These are phyloP conservation scores for Picea sitchensis DNA, from an alignment of 75 land plant genomes.

Conservation along the genomic window DNA sequence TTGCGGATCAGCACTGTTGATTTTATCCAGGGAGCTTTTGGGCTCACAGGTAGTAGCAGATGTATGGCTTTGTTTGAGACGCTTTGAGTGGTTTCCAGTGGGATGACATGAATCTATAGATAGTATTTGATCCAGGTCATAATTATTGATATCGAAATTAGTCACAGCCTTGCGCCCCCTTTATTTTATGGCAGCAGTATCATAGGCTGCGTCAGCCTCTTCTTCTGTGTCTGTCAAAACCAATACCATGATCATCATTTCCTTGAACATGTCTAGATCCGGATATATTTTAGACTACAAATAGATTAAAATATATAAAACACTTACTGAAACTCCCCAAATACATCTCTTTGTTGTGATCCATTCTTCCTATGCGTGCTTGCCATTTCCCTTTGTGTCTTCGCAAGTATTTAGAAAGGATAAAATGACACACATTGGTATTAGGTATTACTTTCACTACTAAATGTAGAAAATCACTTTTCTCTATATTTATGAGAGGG, in stretches of 20 bases:
- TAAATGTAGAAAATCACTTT: no score
- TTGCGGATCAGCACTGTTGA: no score
- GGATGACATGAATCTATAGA: no score
- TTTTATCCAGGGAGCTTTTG: no score
- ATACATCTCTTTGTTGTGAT: conserved; percentile 12
- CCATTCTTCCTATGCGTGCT: conserved; percentile 8
- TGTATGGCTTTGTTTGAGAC: no score
- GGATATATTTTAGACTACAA: neutral
- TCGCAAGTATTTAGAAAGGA: no score
- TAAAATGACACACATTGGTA: no score
- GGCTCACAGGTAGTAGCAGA: no score
- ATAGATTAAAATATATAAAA: neutral
- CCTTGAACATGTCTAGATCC: neutral
- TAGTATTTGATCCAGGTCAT: neutral
- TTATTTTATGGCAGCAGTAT: conserved; percentile 4
- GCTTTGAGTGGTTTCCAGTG: no score
- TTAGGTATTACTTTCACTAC: no score
- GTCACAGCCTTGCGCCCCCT: conserved; percentile 12
- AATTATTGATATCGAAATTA: conserved; percentile 14
- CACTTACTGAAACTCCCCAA: conserved; percentile 18
- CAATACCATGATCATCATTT: neutral
- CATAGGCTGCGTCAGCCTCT: conserved; percentile 15
- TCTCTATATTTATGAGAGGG: no score
- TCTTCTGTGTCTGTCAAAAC: conserved; percentile 10
- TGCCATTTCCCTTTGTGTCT: neutral